A percentile compares a stretch with the other conserved stretches of the same genome.
phyloP scores from a whole-genome alignment of 805 yeast species.

The Candida boleticola region DNA sequence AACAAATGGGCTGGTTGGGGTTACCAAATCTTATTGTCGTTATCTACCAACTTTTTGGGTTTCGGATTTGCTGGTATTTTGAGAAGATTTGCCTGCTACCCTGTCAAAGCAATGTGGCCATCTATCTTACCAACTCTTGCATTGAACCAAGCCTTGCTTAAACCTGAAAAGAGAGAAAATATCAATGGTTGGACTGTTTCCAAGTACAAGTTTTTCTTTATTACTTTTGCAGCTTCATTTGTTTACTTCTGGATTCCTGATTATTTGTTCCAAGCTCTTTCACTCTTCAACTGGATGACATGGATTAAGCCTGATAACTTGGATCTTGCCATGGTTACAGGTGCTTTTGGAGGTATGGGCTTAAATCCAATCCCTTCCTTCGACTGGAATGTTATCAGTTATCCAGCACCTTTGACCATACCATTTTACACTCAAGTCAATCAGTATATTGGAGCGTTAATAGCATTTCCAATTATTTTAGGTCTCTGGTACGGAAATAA shows the following conservation, averaged over 20 bases:
- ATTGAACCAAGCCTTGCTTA: no score
- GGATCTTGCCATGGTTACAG: conserved; percentile 49
- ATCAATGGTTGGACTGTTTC: conserved; percentile 32
- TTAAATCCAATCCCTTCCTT: conserved; percentile 53
- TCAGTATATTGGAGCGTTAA: conserved; percentile 15
- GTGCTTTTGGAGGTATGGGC: conserved; percentile 48
- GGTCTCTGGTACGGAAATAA: conserved; percentile 20
- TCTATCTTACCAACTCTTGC: conserved; percentile 31
- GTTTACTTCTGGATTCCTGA: conserved; percentile 47
- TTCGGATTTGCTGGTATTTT: conserved; percentile 32
- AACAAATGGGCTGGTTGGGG: conserved; percentile 20
- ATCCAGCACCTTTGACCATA: conserved; percentile 27
- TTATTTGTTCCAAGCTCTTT: no score
- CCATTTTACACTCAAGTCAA: conserved; percentile 37
- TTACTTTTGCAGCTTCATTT: conserved; percentile 26
- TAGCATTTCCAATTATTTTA: conserved; percentile 17
- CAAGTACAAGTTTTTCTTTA: conserved; percentile 23
- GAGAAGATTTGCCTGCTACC: no score
- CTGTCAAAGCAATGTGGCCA: no score
- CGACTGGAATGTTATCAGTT: conserved; percentile 47
- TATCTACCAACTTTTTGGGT: conserved; percentile 26
- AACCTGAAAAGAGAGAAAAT: conserved; percentile 24
- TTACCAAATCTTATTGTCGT: conserved; percentile 24
- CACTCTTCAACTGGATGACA: conserved; percentile 52
- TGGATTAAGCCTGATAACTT: conserved; percentile 56